Conservation (phyloP, 1,284 basidiomycete species). For the Trametes polyzona region DNA sequence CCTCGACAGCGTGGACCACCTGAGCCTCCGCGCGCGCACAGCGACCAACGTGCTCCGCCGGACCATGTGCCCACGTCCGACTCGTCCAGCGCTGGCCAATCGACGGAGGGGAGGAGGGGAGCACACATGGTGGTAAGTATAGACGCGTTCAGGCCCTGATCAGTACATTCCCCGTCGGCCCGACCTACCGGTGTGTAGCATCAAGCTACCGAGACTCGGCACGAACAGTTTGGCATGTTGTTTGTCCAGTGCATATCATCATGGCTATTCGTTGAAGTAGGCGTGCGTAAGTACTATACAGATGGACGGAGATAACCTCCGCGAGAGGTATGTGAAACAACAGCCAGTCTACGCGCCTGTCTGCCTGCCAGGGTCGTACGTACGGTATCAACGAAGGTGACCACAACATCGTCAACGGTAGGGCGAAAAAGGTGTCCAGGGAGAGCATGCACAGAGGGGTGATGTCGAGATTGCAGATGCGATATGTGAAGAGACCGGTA, state of each 20-base stretch:
- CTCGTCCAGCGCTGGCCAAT: conserved; percentile 2
- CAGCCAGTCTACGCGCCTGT: not conserved
- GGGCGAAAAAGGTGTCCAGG: conserved; percentile 13
- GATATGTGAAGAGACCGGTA: not conserved
- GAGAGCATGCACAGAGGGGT: conserved; percentile 7
- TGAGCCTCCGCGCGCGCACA: not conserved
- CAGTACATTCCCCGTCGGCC: not conserved
- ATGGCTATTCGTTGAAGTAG: too few relatives aligned
- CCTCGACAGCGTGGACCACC: conserved; percentile 6
- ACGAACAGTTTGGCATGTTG: too few relatives aligned
- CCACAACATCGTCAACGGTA: not conserved
- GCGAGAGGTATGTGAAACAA: not conserved
- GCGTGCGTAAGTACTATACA: not conserved
- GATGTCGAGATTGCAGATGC: not conserved
- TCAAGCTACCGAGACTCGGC: too few relatives aligned
- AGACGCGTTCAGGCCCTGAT: not conserved
- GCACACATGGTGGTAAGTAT: not conserved
- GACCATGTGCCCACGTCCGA: conserved; percentile 6
- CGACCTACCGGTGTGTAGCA: not conserved
- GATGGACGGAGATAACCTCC: not conserved
- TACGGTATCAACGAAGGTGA: not conserved
- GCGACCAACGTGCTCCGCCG: conserved; percentile 17
- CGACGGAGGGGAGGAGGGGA: not conserved
- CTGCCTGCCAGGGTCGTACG: not conserved
- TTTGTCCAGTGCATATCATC: too few relatives aligned